Conservation (phyloP, 805 yeast genomes). For the Zygotorulaspora sp. region DNA sequence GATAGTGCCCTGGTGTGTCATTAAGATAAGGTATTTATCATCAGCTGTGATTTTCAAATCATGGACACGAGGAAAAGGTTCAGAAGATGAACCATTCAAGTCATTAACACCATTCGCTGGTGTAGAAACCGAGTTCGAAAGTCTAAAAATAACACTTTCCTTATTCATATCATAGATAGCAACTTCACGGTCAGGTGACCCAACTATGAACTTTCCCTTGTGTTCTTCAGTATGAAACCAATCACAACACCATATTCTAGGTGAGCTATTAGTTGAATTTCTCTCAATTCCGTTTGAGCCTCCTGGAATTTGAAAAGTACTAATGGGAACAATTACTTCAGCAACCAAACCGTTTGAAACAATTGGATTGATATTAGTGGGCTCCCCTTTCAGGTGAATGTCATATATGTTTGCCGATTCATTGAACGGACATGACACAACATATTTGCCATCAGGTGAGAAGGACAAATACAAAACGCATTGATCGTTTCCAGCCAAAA, state of each 20-base stretch:
- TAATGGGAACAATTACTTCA: conserved; percentile 31
- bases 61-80: conserved; percentile 49
- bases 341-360: conserved; percentile 16
- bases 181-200: conserved; percentile 71
- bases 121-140: conserved; percentile 25
- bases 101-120: conserved; percentile 6
- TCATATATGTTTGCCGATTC: conserved; percentile 68
- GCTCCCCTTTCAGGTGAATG: conserved; percentile 38
- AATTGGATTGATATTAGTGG: conserved; percentile 17
- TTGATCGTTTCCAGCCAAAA: conserved; percentile 44
- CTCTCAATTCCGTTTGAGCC: conserved; percentile 4
- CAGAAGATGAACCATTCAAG: conserved; percentile 11
- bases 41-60: conserved; percentile 65
- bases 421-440: conserved; percentile 72
- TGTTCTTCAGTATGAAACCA: conserved; percentile 54
- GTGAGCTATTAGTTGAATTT: conserved; percentile 13
- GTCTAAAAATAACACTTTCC: conserved; percentile 24
- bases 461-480: conserved; percentile 66
- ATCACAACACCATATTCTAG: conserved; percentile 55
- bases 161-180: conserved; percentile 41
- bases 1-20: conserved; percentile 58
- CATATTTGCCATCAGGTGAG: conserved; percentile 63
- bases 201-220: conserved; percentile 52
- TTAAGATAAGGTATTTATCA: conserved; percentile 56
- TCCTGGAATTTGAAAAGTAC: conserved; percentile 23